Percentiles rank a stretch among this genome's conserved stretches.
These are phyloP conservation scores for Phytophthora pseudosyringae DNA, from an alignment of 352 stramenopile species.

Conservation along the genomic window DNA sequence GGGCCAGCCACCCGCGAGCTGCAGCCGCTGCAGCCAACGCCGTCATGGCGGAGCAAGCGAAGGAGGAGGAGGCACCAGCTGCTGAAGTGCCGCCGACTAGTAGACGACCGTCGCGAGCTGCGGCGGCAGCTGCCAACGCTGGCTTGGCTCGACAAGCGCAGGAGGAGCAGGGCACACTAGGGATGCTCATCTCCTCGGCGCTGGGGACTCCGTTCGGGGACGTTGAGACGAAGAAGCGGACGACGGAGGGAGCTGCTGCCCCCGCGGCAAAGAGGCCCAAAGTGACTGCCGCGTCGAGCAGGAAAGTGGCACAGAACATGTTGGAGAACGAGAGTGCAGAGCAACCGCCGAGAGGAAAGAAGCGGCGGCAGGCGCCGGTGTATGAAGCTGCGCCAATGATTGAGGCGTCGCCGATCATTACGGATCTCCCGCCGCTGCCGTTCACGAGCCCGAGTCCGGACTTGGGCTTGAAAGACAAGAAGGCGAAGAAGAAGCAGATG, in stretches of 20 bases:
- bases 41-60: conserved; percentile 15
- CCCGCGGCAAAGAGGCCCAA: conserved; percentile 12
- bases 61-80: conserved; percentile 2
- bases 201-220: neutral
- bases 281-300: neutral
- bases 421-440: conserved; percentile 39
- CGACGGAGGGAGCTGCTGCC: neutral
- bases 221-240: conserved; percentile 23
- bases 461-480: conserved; percentile 11
- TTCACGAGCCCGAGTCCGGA: conserved; percentile 31
- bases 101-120: conserved; percentile 25
- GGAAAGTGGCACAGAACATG: conserved; percentile 8
- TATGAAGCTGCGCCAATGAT: conserved; percentile 13
- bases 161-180: conserved; percentile 13
- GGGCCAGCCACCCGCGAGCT: conserved; percentile 13
- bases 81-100: neutral
- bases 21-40: conserved; percentile 12
- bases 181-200: conserved; percentile 8
- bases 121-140: conserved; percentile 21
- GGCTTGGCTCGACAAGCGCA: conserved; percentile 22
- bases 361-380: conserved; percentile 24
- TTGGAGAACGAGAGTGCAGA: conserved; percentile 1
- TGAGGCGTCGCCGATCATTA: conserved; percentile 34
- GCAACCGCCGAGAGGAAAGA: conserved; percentile 22
- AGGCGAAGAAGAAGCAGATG: conserved; percentile 1